A percentile compares a stretch with the other conserved stretches of the same genome.
phyloP scores from a whole-genome alignment of 2,329 filamentous ascomycete genomes.

The Epichloe bromicola region DNA sequence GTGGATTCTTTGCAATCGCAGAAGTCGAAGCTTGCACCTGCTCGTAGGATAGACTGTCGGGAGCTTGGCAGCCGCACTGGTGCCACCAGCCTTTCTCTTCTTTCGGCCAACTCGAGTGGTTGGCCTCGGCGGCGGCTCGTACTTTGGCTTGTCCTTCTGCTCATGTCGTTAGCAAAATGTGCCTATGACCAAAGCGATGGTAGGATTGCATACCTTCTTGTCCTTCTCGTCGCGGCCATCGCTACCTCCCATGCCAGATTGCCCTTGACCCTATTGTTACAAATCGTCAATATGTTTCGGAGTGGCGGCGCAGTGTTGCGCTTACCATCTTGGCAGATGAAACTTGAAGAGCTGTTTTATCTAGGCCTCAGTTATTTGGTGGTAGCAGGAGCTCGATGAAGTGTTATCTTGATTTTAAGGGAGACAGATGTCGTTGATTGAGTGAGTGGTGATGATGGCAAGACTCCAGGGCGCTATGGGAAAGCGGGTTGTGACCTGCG shows the following conservation, averaged over 20 bases:
- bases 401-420: neutral
- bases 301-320: slow-evolving; percentile 2
- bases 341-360: slow-evolving; percentile 16
- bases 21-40: slow-evolving; percentile 90
- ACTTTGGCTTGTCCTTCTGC: slow-evolving; percentile 99
- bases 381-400: neutral
- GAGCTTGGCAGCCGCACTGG: slow-evolving; percentile 89
- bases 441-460: slow-evolving; percentile 11
- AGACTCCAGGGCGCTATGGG: slow-evolving; percentile 11
- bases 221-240: slow-evolving; percentile 79
- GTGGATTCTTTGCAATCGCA: slow-evolving; percentile 97
- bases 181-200: neutral
- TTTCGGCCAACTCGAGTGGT: slow-evolving; percentile 94
- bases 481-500: slow-evolving; percentile 14
- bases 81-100: slow-evolving; percentile 93
- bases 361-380: neutral
- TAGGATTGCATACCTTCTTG: slow-evolving; percentile 59
- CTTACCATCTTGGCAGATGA: slow-evolving; percentile 23
- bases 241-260: slow-evolving; percentile 74
- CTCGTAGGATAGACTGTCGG: slow-evolving; percentile 90
- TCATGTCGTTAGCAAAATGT: slow-evolving; percentile 10
- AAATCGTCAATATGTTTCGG: neutral
- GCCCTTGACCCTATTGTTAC: slow-evolving; percentile 55
- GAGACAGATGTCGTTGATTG: slow-evolving; percentile 5
- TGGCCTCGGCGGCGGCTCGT: slow-evolving; percentile 92